Base-by-base conservation (phyloP, 1,139 yeast species). In the Hansenula lynferdii region DNA sequence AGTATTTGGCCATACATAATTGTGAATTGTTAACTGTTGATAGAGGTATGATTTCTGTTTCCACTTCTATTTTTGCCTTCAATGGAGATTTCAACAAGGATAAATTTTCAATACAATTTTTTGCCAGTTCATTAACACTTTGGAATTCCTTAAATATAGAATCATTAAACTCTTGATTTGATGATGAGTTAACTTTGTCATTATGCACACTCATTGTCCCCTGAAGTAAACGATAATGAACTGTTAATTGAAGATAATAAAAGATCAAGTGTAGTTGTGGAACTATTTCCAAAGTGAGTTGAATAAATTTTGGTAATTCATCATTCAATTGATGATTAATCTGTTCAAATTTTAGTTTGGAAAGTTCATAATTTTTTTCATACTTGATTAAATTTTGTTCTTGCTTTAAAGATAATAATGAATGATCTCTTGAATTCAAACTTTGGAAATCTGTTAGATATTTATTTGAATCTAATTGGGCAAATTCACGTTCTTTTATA, bases 271-370 rank as follows among this genome's bases (percentile, higher is more conserved):
- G 23, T 55, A 41, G 15, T 48, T 47, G 57, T 15, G 46, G 47
- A n/a, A 61, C 42, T 17, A 58, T 34, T 4, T 45, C 29, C 7
- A 49, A 41, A 0, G 62, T 51, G 14, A 65, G 47, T 5, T 46
- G 39, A 36, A 67, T 58, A 31, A 69, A 64, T 5, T 36, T 38
- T 0, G 76, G 75, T 4, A 72, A 50, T 21, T 70, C 75, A 15
- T 39, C 41, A 41, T 71, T 69, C 41, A 72, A 55, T 4, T 43
- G 30, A 2, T 50, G 42, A 48, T 72, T 72, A 18, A 60, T 42
- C 8, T 38, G 39, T 2, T 64, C 63, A 48, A 65, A 73, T 33
- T 57, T 58, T 8, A 41, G 40, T 33, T 57, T 57, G 11, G 48
- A 43, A 15, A 52, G 25, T 28, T 50, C 53, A 23, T 44, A 31